These are phyloP conservation scores for Chrysopogon serrulatus DNA, from an alignment of 176 grass and related monocot genomes.

Conservation along the genomic window DNA sequence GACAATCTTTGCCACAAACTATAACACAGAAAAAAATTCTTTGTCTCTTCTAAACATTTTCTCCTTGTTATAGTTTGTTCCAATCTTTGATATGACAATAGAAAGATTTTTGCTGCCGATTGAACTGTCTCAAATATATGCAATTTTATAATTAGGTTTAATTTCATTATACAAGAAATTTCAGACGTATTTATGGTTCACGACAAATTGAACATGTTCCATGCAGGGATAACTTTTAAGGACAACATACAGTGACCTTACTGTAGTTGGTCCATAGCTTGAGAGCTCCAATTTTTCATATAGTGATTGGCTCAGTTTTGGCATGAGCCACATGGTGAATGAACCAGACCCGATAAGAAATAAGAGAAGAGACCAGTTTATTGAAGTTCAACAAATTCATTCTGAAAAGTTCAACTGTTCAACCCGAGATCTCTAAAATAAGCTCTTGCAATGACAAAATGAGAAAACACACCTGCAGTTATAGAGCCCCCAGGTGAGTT, in stretches of 20 bases:
- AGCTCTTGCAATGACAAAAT: slow-evolving; percentile 18
- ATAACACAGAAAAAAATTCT: neutral
- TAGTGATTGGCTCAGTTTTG: neutral
- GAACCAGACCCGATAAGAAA: neutral
- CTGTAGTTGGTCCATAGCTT: neutral
- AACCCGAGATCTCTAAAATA: neutral
- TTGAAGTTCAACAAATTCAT: slow-evolving; percentile 4
- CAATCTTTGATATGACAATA: neutral
- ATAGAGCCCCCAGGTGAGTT: slow-evolving; percentile 93
- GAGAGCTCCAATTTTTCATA: neutral
- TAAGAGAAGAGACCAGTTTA: neutral
- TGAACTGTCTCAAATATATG: neutral
- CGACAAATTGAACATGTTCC: neutral
- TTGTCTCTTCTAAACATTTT: neutral
- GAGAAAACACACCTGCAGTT: slow-evolving; percentile 58
- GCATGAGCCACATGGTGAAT: neutral
- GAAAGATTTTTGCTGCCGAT: neutral
- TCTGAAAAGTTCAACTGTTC: neutral
- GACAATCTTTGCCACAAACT: too few relatives aligned
- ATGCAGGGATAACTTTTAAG: neutral
- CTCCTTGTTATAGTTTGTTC: neutral
- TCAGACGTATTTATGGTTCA: neutral
- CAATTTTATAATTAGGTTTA: neutral
- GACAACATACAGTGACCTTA: neutral
- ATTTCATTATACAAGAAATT: neutral